These are phyloP conservation scores for Hygrophila difformis DNA, from an alignment of 257 asterid genomes.

Conservation along the genomic window DNA sequence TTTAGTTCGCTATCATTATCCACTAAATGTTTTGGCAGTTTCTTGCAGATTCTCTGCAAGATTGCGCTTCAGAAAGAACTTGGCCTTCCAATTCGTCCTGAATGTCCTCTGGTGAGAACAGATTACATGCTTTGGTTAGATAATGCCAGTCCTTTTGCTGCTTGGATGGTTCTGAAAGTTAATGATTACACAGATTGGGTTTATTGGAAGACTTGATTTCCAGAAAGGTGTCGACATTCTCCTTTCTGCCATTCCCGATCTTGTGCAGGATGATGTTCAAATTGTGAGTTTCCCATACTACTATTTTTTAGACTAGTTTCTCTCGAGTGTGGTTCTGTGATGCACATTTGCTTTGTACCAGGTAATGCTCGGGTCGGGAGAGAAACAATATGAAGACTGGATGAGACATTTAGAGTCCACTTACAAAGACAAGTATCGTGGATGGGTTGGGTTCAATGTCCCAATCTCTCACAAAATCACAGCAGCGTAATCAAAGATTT, in stretches of 20 bases:
- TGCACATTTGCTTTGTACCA: too few relatives aligned
- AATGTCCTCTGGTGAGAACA: constrained; percentile 69
- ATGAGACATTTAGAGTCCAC: constrained; percentile 64
- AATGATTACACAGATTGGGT: constrained; percentile 69
- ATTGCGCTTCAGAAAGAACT: constrained; percentile 85
- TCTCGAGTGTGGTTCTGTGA: too few relatives aligned
- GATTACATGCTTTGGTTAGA: too few relatives aligned
- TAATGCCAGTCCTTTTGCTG: too few relatives aligned
- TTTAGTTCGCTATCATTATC: neutral
- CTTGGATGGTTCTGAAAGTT: constrained; percentile 10
- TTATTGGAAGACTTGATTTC: constrained; percentile 84
- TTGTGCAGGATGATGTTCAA: constrained; percentile 77
- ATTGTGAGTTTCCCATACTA: too few relatives aligned
- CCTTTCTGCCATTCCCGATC: constrained; percentile 86
- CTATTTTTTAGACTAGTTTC: too few relatives aligned
- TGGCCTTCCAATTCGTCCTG: constrained; percentile 51
- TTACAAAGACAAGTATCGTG: constrained; percentile 46
- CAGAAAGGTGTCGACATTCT: constrained; percentile 91
- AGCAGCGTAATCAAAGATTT: constrained; percentile 54
- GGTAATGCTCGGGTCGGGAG: constrained; percentile 87
- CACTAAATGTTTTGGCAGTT: constrained; percentile 2
- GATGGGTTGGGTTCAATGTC: constrained; percentile 94
- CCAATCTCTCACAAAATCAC: constrained; percentile 82
- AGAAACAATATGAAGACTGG: constrained; percentile 64
- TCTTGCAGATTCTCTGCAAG: constrained; percentile 67